Conservation (phyloP, 1,139 yeast genomes). For the Meyerozyma guilliermondii region DNA sequence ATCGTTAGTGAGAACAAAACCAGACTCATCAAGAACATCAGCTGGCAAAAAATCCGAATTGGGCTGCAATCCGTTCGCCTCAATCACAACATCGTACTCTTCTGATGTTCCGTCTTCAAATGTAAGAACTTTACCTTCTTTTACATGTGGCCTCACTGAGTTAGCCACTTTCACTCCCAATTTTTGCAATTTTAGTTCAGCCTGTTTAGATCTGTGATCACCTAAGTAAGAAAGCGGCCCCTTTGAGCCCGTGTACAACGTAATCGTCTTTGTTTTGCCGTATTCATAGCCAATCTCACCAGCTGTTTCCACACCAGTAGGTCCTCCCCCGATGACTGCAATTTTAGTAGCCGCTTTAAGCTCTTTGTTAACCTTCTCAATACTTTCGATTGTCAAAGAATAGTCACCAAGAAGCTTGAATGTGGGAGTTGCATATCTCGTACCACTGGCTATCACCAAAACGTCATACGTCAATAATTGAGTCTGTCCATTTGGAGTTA, state of each 20-base stretch:
- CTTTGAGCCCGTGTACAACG: slow-evolving; percentile 22
- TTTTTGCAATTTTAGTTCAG: slow-evolving; percentile 16
- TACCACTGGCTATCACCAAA: slow-evolving; percentile 31
- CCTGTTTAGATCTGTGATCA: slow-evolving; percentile 11
- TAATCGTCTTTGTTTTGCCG: slow-evolving; percentile 15
- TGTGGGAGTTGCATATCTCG: slow-evolving; percentile 17
- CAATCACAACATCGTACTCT: slow-evolving; percentile 24
- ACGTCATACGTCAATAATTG: slow-evolving; percentile 19
- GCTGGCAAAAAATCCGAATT: slow-evolving; percentile 20
- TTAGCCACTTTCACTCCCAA: slow-evolving; percentile 25
- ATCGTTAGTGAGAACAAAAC: slow-evolving; percentile 23
- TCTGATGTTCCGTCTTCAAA: slow-evolving; percentile 13
- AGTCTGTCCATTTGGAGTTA: slow-evolving; percentile 5
- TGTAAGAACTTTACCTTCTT: slow-evolving; percentile 3
- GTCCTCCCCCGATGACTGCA: slow-evolving; percentile 37
- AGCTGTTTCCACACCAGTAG: slow-evolving; percentile 37
- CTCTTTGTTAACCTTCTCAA: slow-evolving; percentile 12
- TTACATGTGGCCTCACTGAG: slow-evolving; percentile 9
- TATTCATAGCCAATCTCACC: slow-evolving; percentile 27
- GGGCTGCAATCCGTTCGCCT: slow-evolving; percentile 18
- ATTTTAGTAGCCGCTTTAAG: slow-evolving; percentile 19
- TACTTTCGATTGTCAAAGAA: slow-evolving; percentile 9
- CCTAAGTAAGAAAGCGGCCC: slow-evolving; percentile 19
- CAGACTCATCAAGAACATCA: slow-evolving; percentile 12
- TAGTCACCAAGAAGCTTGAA: slow-evolving; percentile 21